Evolutionary conservation across 192 early-diverging fungal genomes (phyloP).

Genomic region (Coemansia sp.): DNA sequence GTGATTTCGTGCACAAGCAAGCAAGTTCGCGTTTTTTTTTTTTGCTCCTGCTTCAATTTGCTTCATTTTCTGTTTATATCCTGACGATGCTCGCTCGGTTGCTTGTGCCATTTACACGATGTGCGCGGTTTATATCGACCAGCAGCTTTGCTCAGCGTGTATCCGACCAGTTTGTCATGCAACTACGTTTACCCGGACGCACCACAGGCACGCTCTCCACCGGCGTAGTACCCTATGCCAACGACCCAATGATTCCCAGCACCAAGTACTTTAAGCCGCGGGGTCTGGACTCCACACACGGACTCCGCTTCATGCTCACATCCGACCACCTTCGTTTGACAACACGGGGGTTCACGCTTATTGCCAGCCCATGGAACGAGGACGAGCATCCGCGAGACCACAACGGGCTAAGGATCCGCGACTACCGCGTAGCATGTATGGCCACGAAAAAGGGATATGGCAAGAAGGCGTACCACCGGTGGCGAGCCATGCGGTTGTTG

Average conservation of each 20-base stretch:
- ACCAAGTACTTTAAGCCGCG: conserved; percentile 48
- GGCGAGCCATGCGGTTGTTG: conserved; percentile 32
- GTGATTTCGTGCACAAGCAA: neutral
- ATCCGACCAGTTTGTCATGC: conserved; percentile 41
- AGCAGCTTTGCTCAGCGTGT: conserved; percentile 1
- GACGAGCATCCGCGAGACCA: conserved; percentile 50
- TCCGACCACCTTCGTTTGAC: neutral
- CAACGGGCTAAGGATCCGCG: conserved; percentile 46
- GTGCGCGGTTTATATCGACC: neutral
- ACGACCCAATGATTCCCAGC: conserved; percentile 50
- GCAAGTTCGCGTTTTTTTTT: neutral
- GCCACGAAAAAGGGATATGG: conserved; percentile 39
- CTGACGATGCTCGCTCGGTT: neutral
- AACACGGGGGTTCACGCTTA: conserved; percentile 15
- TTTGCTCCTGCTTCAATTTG: neutral
- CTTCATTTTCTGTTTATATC: neutral
- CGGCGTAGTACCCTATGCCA: conserved; percentile 34
- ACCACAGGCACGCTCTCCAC: conserved; percentile 38
- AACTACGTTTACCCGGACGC: conserved; percentile 38
- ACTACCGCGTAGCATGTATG: conserved; percentile 42
- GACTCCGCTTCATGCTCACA: conserved; percentile 14
- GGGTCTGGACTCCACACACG: conserved; percentile 15
- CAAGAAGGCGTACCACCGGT: conserved; percentile 40
- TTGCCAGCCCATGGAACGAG: conserved; percentile 35
- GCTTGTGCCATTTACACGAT: neutral